Conservation (phyloP, 2,329 filamentous ascomycete genomes). For the Grosmannia clavigera region DNA sequence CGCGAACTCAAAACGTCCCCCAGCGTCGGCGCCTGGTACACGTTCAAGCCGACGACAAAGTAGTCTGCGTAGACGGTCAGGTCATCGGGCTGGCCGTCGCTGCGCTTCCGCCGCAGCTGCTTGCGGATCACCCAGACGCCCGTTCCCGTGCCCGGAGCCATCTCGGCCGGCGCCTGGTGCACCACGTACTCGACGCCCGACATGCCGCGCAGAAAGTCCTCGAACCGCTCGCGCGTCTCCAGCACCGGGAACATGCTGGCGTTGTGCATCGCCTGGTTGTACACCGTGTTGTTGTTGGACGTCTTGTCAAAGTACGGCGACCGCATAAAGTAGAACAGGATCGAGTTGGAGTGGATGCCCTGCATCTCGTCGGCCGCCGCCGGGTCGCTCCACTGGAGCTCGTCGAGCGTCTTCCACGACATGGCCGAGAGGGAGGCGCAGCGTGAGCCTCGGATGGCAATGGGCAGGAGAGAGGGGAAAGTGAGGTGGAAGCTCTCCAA, state of each 20-base stretch:
- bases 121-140: conserved; percentile 60
- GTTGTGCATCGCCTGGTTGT: conserved; percentile 50
- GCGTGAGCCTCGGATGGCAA: no score
- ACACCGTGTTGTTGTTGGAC: conserved; percentile 54
- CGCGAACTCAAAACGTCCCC: conserved; percentile 46
- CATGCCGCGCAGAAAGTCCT: conserved; percentile 50
- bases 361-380: conserved; percentile 33
- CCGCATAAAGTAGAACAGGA: conserved; percentile 55
- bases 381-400: conserved; percentile 53
- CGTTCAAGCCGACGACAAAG: conserved; percentile 52
- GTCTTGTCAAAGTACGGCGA: conserved; percentile 58
- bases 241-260: conserved; percentile 43
- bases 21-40: conserved; percentile 53
- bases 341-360: conserved; percentile 50
- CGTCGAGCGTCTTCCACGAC: conserved; percentile 39
- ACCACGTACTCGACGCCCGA: conserved; percentile 55
- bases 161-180: conserved; percentile 51
- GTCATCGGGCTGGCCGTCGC: conserved; percentile 32
- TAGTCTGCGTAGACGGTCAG: conserved; percentile 48
- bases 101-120: conserved; percentile 48
- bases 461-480: no score
- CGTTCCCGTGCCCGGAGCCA: conserved; percentile 45
- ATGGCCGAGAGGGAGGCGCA: neutral
- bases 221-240: conserved; percentile 49
- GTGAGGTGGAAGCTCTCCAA: no score